phyloP scores from a whole-genome alignment of 2,329 filamentous ascomycete species.

The Stagonosporopsis tanaceti region DNA sequence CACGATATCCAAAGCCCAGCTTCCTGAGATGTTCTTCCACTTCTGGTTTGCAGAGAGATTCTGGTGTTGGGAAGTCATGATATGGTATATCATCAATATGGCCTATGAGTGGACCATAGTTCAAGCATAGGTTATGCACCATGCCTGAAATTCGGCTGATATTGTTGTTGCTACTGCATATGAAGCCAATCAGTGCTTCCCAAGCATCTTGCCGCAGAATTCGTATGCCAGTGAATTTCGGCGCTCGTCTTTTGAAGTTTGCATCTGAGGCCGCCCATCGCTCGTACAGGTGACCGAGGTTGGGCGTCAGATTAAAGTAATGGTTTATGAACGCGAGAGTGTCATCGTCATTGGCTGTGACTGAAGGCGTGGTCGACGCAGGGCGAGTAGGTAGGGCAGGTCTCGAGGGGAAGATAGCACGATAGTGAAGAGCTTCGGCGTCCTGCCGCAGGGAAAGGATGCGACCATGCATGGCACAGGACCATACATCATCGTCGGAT shows the following conservation, averaged over 20 bases:
- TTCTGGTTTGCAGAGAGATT: slow-evolving; percentile 73
- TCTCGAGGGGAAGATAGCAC: slow-evolving; percentile 65
- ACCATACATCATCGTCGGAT: slow-evolving; percentile 82
- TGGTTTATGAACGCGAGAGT: slow-evolving; percentile 78
- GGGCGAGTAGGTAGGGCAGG: slow-evolving; percentile 41
- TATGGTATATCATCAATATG: slow-evolving; percentile 74
- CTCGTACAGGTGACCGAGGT: slow-evolving; percentile 78
- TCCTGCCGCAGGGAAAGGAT: slow-evolving; percentile 89
- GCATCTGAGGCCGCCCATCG: slow-evolving; percentile 86
- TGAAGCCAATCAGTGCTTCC: slow-evolving; percentile 93
- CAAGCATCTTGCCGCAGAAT: slow-evolving; percentile 95
- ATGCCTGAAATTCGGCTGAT: slow-evolving; percentile 95
- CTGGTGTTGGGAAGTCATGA: slow-evolving; percentile 85
- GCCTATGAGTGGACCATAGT: slow-evolving; percentile 82
- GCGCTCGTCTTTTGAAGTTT: slow-evolving; percentile 88
- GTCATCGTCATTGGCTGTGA: slow-evolving; percentile 64
- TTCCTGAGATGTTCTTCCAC: slow-evolving; percentile 82
- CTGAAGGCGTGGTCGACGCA: slow-evolving; percentile 32
- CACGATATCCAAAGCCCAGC: slow-evolving; percentile 92
- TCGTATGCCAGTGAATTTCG: slow-evolving; percentile 86
- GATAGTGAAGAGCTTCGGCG: slow-evolving; percentile 78
- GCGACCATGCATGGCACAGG: slow-evolving; percentile 84
- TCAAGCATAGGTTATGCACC: slow-evolving; percentile 88
- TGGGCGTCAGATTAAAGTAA: slow-evolving; percentile 87
- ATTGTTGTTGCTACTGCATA: slow-evolving; percentile 99